Conservation (phyloP, 179 eudicot genomes). For the Nepenthes alata region DNA sequence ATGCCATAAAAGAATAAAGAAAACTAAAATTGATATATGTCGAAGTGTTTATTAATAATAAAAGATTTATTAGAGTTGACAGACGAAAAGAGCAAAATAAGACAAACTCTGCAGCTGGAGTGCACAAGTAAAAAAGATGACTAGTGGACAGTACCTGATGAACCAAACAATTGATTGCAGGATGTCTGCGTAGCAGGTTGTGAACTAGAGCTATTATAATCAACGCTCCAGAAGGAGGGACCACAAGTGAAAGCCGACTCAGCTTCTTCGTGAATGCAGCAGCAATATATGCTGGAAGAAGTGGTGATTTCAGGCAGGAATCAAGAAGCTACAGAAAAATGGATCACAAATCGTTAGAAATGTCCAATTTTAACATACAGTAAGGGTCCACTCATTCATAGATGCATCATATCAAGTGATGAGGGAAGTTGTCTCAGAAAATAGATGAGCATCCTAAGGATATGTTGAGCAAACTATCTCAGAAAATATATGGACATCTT, state of each 20-base stretch:
- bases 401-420: no score
- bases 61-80: neutral
- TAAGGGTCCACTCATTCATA: no score
- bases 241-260: slow-evolving; percentile 76
- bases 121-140: neutral
- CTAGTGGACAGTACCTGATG: slow-evolving; percentile 42
- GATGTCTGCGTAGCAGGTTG: slow-evolving; percentile 83
- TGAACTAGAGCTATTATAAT: slow-evolving; percentile 72
- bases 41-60: neutral
- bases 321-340: slow-evolving; percentile 62
- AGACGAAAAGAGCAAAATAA: neutral
- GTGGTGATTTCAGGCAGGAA: slow-evolving; percentile 83
- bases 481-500: no score
- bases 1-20: neutral
- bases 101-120: neutral
- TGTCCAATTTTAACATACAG: neutral
- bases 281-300: slow-evolving; percentile 86
- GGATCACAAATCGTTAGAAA: slow-evolving; percentile 2
- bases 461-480: no score
- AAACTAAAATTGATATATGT: neutral
- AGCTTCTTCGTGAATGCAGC: slow-evolving; percentile 92
- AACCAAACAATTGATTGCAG: slow-evolving; percentile 75
- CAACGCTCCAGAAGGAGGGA: slow-evolving; percentile 81
- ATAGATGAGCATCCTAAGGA: no score
- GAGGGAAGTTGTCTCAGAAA: no score